phyloP scores from a whole-genome alignment of 2,329 filamentous ascomycete genomes.

The Aschersonia sp. region DNA sequence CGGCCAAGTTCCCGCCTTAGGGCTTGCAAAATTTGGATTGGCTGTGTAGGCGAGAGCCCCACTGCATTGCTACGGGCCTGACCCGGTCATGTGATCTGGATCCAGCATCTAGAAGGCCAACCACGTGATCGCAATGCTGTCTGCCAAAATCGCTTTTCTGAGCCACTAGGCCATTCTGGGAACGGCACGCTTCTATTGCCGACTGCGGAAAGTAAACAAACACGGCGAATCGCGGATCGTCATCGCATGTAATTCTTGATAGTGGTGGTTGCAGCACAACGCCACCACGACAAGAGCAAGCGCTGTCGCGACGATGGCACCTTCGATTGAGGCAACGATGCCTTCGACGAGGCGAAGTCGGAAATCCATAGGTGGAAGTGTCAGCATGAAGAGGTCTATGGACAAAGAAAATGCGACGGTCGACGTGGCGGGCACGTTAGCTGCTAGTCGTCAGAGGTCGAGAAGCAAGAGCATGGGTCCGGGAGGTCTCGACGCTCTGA shows the following conservation, averaged over 20 bases:
- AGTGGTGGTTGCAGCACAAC: neutral
- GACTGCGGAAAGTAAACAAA: constrained; percentile 22
- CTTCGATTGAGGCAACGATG: constrained; percentile 28
- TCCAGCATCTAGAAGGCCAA: no score
- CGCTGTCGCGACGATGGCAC: constrained; percentile 15
- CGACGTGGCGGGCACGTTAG: constrained; percentile 42
- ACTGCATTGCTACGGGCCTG: neutral
- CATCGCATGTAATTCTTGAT: neutral
- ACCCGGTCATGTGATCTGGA: neutral
- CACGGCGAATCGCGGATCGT: constrained; percentile 15
- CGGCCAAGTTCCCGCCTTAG: constrained; percentile 18
- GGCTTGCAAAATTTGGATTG: constrained; percentile 26
- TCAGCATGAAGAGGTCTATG: constrained; percentile 32
- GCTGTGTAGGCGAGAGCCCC: constrained; percentile 13
- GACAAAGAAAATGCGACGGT: constrained; percentile 72
- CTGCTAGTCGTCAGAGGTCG: constrained; percentile 49
- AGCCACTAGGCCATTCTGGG: no score
- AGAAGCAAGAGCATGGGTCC: constrained; percentile 95
- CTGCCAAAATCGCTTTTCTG: no score
- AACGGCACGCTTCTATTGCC: constrained; percentile 5
- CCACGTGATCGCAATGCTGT: no score
- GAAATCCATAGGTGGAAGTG: constrained; percentile 56
- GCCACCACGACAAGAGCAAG: neutral
- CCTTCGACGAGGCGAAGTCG: constrained; percentile 44
- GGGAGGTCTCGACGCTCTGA: constrained; percentile 73